Evolutionary conservation across 225 moss, liverwort and hornwort genomes (phyloP), one percentile per base, ranked within the genome.

Genomic region (Antitrichia curtipendula): DNA sequence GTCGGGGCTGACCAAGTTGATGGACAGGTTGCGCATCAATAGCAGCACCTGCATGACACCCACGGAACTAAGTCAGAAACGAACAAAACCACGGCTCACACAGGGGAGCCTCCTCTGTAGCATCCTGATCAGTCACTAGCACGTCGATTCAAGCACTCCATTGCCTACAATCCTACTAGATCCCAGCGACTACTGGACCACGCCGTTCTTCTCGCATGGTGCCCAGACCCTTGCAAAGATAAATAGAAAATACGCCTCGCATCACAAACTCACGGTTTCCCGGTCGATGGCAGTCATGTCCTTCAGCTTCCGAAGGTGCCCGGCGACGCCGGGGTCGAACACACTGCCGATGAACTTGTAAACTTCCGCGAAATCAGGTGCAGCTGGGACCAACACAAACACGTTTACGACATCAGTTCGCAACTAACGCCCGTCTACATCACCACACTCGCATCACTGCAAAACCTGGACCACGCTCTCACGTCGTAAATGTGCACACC

Each of bases 301-400:
- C 78, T 95, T 99, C 81, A 99, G 88, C 87, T 92, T 95, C 47
- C 88, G 90, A 82, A 97, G 94, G 71, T 96, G 95, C 43, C 96
- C 93, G 12, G 89, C 62, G 40, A 92, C 94, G 23, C 92, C 94
- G 59, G 93, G 93, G 90, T 98, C 96, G 49, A 99, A 99, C 53
- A 97, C 97, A 65, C 94, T 97, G 85, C 99, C 99, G 63, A 99
- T 99, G 81, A 99, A 99, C 90, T 95, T 95, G 92, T 99, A 99
- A 7, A 99, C 99, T 93, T 96, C 97, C 58, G 94, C 95, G 62
- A 99, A 99, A 86, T 99, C 97, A 40, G 97, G 99, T 66, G 94
- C 91, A 80, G 96, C 99, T 99, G 95, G 60, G 64, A 76, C 13
- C 7, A 38, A 80, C 82, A 56, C 36, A 62, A 71, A 64, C 72